These are phyloP conservation scores for Apostasia ramifera DNA, from an alignment of 106 monocot genomes.

Conservation along the genomic window DNA sequence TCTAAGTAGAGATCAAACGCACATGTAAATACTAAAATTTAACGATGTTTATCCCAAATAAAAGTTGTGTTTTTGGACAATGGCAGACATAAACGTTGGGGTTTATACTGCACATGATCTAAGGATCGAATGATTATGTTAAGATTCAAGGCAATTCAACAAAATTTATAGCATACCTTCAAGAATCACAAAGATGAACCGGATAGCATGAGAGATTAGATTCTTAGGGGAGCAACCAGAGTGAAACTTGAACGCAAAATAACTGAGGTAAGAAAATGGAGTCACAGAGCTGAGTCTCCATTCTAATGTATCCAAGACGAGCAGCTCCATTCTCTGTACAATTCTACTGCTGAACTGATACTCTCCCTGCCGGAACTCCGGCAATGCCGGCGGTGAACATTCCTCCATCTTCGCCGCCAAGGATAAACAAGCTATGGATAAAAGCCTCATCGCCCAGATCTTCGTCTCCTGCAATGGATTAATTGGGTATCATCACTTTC, in stretches of 20 bases:
- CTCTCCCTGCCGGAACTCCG: conserved; percentile 36
- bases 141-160: not conserved
- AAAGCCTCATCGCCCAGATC: conserved; percentile 40
- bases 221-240: conserved; percentile 6
- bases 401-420: conserved; percentile 91
- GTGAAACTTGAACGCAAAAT: conserved; percentile 44
- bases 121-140: too few relatives aligned
- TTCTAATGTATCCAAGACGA: conserved; percentile 62
- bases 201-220: conserved; percentile 28
- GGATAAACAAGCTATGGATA: conserved; percentile 49
- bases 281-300: conserved; percentile 71
- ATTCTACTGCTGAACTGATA: conserved; percentile 29
- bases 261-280: conserved; percentile 58
- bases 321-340: conserved; percentile 72
- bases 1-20: too few relatives aligned
- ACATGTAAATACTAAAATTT: too few relatives aligned
- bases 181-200: conserved; percentile 35
- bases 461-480: conserved; percentile 25
- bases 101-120: too few relatives aligned
- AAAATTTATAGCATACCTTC: conserved; percentile 25
- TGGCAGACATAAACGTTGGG: too few relatives aligned
- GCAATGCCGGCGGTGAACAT: conserved; percentile 25
- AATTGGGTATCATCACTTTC: conserved; percentile 5
- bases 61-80: too few relatives aligned
- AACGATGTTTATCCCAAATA: too few relatives aligned